Conservation (phyloP, 164 flowering plant species). For the Echeveria elegans region DNA sequence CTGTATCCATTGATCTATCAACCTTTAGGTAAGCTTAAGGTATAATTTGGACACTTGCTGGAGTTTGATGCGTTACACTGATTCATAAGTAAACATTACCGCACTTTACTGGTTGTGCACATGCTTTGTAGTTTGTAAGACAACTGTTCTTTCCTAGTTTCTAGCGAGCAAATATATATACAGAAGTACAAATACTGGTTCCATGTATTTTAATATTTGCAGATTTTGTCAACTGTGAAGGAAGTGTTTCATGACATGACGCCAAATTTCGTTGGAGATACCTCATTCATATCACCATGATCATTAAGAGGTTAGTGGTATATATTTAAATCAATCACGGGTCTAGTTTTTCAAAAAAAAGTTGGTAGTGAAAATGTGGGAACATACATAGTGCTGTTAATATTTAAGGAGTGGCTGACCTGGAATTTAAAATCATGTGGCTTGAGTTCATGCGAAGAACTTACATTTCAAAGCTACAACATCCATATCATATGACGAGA, state of each 20-base stretch:
- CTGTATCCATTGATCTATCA: not conserved
- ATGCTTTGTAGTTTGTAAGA: not conserved
- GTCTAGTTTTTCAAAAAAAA: slow-evolving; percentile 1
- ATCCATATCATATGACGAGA: too few relatives aligned
- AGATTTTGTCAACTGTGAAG: not conserved
- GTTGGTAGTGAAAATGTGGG: not conserved
- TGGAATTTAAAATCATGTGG: too few relatives aligned
- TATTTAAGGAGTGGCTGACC: too few relatives aligned
- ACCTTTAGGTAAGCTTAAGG: not conserved
- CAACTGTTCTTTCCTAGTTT: not conserved
- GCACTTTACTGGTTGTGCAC: not conserved
- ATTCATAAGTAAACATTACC: not conserved
- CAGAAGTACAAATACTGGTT: not conserved
- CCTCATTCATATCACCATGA: not conserved
- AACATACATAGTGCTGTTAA: not conserved
- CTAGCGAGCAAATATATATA: not conserved
- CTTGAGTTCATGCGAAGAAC: too few relatives aligned
- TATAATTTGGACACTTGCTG: not conserved
- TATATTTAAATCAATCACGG: not conserved
- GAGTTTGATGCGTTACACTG: not conserved
- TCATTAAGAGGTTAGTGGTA: slow-evolving; percentile 3
- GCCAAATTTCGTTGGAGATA: not conserved
- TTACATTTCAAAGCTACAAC: too few relatives aligned
- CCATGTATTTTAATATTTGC: not conserved
- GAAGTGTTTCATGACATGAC: not conserved